Evolutionary conservation across 352 stramenopile species (phyloP).

Genomic region (Phytophthora sp.): DNA sequence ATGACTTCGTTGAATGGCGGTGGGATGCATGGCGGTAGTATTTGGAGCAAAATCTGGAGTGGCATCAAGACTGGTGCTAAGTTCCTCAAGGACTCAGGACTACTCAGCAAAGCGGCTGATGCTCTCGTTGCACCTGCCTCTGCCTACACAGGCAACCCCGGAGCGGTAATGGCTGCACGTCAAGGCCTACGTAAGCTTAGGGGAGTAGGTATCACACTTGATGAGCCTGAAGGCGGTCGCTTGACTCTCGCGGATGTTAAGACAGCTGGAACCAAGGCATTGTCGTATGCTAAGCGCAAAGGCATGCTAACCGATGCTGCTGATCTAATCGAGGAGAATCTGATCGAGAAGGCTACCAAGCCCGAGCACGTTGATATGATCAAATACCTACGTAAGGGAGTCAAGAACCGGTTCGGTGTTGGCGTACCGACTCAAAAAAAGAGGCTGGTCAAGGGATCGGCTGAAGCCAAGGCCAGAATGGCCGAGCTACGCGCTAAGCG

Average conservation of each 20-base stretch:
- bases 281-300: slow-evolving; percentile 2
- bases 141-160: background rate
- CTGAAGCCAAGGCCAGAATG: no score
- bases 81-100: background rate
- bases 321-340: background rate
- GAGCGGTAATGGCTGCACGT: background rate
- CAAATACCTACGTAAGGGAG: background rate
- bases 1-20: no score
- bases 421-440: background rate
- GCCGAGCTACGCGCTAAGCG: background rate
- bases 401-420: slow-evolving; percentile 1
- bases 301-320: background rate
- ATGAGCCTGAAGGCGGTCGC: background rate
- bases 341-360: background rate
- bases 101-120: background rate
- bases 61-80: background rate
- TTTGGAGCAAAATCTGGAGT: background rate
- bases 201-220: background rate
- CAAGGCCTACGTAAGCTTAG: background rate
- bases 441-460: background rate
- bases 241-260: background rate
- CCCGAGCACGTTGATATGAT: slow-evolving; percentile 5
- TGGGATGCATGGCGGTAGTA: background rate
- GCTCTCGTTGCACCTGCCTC: background rate
- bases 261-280: background rate